These are phyloP conservation scores for Hyaloperonospora brassicae DNA, from an alignment of 352 stramenopile genomes.

Conservation along the genomic window DNA sequence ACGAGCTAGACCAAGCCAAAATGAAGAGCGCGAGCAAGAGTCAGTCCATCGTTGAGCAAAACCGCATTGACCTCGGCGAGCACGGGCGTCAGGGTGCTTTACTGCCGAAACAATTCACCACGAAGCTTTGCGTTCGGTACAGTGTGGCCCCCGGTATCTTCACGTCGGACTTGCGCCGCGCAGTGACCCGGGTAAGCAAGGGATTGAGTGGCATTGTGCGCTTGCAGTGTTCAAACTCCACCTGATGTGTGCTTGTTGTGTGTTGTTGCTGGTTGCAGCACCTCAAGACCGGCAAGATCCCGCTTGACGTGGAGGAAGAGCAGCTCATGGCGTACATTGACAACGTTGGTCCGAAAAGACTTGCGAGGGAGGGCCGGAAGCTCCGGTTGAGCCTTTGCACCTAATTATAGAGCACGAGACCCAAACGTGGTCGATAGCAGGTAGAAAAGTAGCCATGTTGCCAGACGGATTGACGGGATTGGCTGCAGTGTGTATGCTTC, in stretches of 20 bases:
- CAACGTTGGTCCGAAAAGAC: constrained; percentile 32
- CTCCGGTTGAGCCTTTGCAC: constrained; percentile 49
- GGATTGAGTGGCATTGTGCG: background rate
- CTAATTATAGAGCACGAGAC: constrained; percentile 11
- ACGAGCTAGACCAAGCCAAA: constrained; percentile 29
- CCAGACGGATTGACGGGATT: constrained; percentile 3
- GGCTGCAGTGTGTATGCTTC: background rate
- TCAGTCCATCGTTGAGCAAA: constrained; percentile 44
- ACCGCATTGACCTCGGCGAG: constrained; percentile 32
- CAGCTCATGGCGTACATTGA: constrained; percentile 60
- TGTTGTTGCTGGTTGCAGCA: constrained; percentile 27
- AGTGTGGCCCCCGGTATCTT: constrained; percentile 64
- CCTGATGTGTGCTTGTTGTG: background rate
- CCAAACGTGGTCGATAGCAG: no score
- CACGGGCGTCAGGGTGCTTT: constrained; percentile 39
- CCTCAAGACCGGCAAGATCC: constrained; percentile 49
- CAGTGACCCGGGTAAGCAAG: constrained; percentile 46
- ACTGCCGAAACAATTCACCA: constrained; percentile 69
- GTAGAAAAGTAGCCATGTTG: constrained; percentile 9
- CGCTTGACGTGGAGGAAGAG: constrained; percentile 42
- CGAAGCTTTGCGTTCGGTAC: constrained; percentile 69
- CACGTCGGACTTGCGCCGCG: constrained; percentile 55
- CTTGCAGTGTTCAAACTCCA: constrained; percentile 8
- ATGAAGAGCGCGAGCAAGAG: constrained; percentile 34
- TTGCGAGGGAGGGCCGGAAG: constrained; percentile 56